These are phyloP conservation scores for Kazachstania kunashirensis DNA, from an alignment of 805 yeast species.

Conservation along the genomic window DNA sequence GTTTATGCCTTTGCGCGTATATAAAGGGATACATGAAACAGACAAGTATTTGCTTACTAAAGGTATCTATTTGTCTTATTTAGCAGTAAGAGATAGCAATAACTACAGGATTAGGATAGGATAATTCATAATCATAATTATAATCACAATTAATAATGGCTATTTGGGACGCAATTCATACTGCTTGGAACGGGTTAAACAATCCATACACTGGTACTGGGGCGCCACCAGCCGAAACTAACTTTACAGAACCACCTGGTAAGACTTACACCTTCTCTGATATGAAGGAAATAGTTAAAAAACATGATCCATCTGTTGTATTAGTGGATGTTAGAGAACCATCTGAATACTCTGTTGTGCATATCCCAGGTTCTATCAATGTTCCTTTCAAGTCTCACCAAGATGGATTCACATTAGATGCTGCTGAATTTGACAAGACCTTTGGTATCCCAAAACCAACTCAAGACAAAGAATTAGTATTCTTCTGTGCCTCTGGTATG, in stretches of 20 bases:
- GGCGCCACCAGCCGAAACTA: background rate
- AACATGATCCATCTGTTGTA: conserved; percentile 37
- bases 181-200: conserved; percentile 6
- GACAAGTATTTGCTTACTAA: too few relatives aligned
- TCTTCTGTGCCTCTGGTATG: conserved; percentile 82
- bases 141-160: too few relatives aligned
- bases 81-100: too few relatives aligned
- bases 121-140: too few relatives aligned
- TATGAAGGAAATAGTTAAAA: conserved; percentile 36
- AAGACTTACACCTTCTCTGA: conserved; percentile 40
- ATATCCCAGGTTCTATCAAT: conserved; percentile 73
- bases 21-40: too few relatives aligned
- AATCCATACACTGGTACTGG: conserved; percentile 13
- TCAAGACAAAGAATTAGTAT: conserved; percentile 52
- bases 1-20: conserved; percentile 59
- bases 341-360: conserved; percentile 55
- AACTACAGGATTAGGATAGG: too few relatives aligned
- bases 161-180: conserved; percentile 1
- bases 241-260: background rate
- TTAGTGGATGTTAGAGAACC: conserved; percentile 86
- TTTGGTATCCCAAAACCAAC: conserved; percentile 72
- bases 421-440: conserved; percentile 58
- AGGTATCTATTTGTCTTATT: too few relatives aligned
- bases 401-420: conserved; percentile 65
- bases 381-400: conserved; percentile 79